phyloP scores from a whole-genome alignment of 768 basidiomycete genomes.

The Boletellus ananas region DNA sequence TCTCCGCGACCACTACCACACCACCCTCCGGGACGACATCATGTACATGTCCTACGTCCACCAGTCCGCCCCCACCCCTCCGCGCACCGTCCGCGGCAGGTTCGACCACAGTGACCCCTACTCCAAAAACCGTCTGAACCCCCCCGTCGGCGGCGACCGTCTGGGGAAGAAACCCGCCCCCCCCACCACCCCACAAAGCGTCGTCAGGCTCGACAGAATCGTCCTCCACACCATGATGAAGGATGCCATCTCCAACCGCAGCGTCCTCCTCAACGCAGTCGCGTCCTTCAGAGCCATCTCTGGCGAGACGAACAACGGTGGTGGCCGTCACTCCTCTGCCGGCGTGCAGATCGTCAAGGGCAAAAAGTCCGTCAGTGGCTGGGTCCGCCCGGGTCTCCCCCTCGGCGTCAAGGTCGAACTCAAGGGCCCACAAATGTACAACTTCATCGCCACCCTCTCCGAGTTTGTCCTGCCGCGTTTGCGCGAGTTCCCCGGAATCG shows the following conservation, averaged over 20 bases:
- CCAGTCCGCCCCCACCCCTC: conserved; percentile 50
- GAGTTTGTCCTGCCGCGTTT: conserved; percentile 95
- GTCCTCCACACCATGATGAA: conserved; percentile 85
- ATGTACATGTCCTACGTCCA: conserved; percentile 96
- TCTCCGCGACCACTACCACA: conserved; percentile 79
- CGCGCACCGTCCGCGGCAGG: conserved; percentile 57
- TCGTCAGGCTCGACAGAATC: conserved; percentile 78
- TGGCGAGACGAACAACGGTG: conserved; percentile 73
- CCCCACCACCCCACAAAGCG: conserved; percentile 60
- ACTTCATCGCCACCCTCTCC: conserved; percentile 81
- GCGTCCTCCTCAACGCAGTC: conserved; percentile 74
- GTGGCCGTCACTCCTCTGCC: conserved; percentile 60
- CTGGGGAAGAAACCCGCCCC: conserved; percentile 65
- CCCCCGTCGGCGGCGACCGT: conserved; percentile 68
- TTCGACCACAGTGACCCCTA: conserved; percentile 83
- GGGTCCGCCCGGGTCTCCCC: conserved; percentile 81
- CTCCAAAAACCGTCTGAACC: conserved; percentile 70
- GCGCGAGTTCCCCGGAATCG: conserved; percentile 83
- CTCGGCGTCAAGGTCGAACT: conserved; percentile 88
- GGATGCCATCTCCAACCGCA: conserved; percentile 67
- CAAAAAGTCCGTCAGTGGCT: conserved; percentile 68
- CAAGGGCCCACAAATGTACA: conserved; percentile 90
- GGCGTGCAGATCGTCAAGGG: conserved; percentile 80
- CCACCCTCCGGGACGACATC: conserved; percentile 78
- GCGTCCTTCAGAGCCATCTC: conserved; percentile 86